Percentiles rank a stretch among this genome's conserved stretches.
These are phyloP conservation scores for Termitomyces sp. DNA, from an alignment of 768 basidiomycete species.

Conservation along the genomic window DNA sequence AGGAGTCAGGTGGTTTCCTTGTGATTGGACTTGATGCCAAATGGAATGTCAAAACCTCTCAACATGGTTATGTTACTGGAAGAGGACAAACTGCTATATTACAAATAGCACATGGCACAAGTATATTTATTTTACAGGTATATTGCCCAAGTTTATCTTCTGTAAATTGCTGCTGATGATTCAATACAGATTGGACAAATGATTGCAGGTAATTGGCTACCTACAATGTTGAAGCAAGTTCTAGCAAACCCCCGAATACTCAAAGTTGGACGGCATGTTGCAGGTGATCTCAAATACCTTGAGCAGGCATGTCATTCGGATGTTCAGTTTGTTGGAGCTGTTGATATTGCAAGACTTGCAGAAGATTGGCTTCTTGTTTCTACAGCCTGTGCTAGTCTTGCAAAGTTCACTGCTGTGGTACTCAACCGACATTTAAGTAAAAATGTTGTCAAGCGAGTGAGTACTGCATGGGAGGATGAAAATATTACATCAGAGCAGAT, in stretches of 20 bases:
- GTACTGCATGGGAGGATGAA: slow-evolving; percentile 14
- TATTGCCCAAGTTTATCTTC: neutral
- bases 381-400: slow-evolving; percentile 19
- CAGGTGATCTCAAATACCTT: neutral
- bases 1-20: slow-evolving; percentile 4
- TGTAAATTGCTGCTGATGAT: neutral
- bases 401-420: slow-evolving; percentile 24
- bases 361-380: slow-evolving; percentile 19
- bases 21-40: slow-evolving; percentile 19
- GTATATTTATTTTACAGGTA: slow-evolving; percentile 17
- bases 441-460: slow-evolving; percentile 14
- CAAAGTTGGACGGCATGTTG: slow-evolving; percentile 10
- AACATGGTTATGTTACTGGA: slow-evolving; percentile 6
- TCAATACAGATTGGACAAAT: neutral
- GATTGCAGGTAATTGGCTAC: neutral
- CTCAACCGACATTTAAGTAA: slow-evolving; percentile 18
- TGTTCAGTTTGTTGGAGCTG: slow-evolving; percentile 17
- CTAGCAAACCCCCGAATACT: slow-evolving; percentile 8
- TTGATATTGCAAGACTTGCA: slow-evolving; percentile 24
- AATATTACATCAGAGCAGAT: slow-evolving; percentile 7
- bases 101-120: slow-evolving; percentile 17
- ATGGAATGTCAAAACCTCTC: slow-evolving; percentile 21
- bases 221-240: slow-evolving; percentile 6
- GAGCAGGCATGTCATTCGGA: slow-evolving; percentile 1
- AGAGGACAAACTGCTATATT: slow-evolving; percentile 16